Conservation (phyloP, 495 filamentous ascomycete species). For the Xylaria sp. region DNA sequence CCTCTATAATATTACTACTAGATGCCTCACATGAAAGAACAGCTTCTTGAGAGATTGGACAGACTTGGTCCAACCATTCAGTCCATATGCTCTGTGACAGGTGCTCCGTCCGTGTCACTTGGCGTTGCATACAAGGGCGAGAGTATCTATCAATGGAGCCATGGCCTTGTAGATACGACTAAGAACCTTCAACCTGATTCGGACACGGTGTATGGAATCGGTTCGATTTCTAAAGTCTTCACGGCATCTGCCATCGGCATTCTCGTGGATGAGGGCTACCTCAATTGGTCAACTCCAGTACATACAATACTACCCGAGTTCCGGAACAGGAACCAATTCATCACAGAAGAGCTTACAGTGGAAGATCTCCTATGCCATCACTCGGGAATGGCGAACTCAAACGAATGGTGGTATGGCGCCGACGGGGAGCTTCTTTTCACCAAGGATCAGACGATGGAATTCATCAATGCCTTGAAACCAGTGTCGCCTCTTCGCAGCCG, state of each 20-base stretch:
- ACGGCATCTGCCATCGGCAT: constrained; percentile 11
- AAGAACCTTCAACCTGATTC: background rate
- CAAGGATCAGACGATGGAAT: background rate
- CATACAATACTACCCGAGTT: background rate
- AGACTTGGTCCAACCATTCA: too few species aligned
- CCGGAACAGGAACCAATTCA: background rate
- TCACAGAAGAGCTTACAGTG: background rate
- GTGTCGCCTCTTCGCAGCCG: background rate
- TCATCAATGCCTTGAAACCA: background rate
- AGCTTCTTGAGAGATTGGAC: too few species aligned
- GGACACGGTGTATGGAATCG: background rate
- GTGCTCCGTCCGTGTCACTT: too few species aligned
- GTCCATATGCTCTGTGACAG: too few species aligned
- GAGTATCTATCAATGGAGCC: too few species aligned
- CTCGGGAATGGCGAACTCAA: background rate
- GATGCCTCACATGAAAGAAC: too few species aligned
- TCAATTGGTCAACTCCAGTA: constrained; percentile 10
- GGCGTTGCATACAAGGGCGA: too few species aligned
- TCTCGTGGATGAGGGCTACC: background rate
- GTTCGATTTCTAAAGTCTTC: constrained; percentile 4
- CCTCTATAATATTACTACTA: too few species aligned
- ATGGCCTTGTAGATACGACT: too few species aligned
- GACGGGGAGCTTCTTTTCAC: background rate
- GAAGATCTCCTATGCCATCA: constrained; percentile 1
- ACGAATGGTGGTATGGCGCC: background rate